Conservation (phyloP, 768 basidiomycete species). For the Paxillus ammoniavirescens region DNA sequence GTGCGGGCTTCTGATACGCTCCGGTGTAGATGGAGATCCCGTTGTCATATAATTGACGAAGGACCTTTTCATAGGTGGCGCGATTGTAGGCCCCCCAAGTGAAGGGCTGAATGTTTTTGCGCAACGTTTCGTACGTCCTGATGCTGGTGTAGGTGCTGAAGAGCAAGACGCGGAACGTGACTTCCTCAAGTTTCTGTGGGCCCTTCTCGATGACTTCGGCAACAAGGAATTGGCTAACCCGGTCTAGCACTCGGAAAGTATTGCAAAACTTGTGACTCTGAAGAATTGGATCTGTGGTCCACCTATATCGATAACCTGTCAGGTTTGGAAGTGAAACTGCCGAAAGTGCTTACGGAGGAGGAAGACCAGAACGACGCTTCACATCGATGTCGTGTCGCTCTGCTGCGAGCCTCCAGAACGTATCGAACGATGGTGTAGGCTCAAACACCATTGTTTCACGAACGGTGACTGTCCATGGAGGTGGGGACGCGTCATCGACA, state of each 20-base stretch:
- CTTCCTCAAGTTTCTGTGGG: conserved; percentile 54
- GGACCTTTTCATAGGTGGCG: conserved; percentile 49
- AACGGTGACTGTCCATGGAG: conserved; percentile 33
- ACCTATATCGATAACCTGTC: conserved; percentile 39
- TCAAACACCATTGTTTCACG: conserved; percentile 36
- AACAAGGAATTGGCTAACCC: conserved; percentile 66
- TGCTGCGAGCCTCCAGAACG: conserved; percentile 57
- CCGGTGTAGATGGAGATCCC: conserved; percentile 59
- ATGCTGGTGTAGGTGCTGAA: conserved; percentile 73
- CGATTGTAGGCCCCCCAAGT: conserved; percentile 62
- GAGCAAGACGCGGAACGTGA: conserved; percentile 68
- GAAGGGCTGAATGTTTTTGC: conserved; percentile 49
- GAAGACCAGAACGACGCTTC: conserved; percentile 46
- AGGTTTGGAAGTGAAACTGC: conserved; percentile 8
- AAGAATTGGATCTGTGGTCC: conserved; percentile 67
- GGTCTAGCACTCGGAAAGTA: conserved; percentile 72
- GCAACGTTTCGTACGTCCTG: conserved; percentile 67
- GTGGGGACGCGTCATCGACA: conserved; percentile 7
- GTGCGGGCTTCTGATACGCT: conserved; percentile 72
- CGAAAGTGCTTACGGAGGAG: conserved; percentile 48
- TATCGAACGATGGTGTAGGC: conserved; percentile 56
- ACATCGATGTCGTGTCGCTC: conserved; percentile 60
- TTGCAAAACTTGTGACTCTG: conserved; percentile 64
- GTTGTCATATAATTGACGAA: conserved; percentile 38
- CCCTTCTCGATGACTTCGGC: conserved; percentile 69